Percentiles rank a stretch among this genome's conserved stretches.
phyloP scores from a whole-genome alignment of 1,139 yeast genomes.

The Groenewaldozyma sp. region DNA sequence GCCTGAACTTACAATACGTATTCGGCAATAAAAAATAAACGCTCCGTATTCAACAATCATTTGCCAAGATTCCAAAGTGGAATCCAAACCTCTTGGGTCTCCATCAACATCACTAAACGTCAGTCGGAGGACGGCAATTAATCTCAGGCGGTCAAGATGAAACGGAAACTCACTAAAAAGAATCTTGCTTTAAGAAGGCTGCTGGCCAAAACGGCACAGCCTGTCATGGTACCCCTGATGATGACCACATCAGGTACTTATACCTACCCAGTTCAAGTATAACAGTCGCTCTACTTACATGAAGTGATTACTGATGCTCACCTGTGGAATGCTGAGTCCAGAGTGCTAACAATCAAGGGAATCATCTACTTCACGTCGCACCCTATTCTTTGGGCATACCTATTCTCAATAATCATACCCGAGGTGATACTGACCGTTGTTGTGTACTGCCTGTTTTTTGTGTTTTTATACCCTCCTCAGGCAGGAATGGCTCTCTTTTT shows the following conservation, averaged over 20 bases:
- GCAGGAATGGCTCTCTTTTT: conserved; percentile 40
- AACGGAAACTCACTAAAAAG: background rate
- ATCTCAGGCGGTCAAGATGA: too few species aligned
- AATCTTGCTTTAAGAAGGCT: conserved; percentile 6
- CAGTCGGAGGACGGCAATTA: too few species aligned
- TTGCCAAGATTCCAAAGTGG: too few species aligned
- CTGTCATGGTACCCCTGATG: conserved; percentile 18
- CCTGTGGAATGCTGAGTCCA: background rate
- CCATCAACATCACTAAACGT: too few species aligned
- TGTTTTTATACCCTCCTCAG: conserved; percentile 41
- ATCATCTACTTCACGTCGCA: conserved; percentile 37
- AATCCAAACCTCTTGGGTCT: too few species aligned
- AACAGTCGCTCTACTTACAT: background rate
- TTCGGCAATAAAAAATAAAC: too few species aligned
- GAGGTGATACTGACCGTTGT: conserved; percentile 38
- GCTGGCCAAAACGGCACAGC: conserved; percentile 12
- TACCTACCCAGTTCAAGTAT: conserved; percentile 21
- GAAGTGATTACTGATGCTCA: background rate
- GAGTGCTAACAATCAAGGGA: conserved; percentile 31
- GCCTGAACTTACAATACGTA: too few species aligned
- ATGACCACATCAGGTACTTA: conserved; percentile 25
- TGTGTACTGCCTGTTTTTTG: conserved; percentile 36
- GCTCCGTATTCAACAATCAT: too few species aligned
- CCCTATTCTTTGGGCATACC: conserved; percentile 45
- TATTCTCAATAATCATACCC: conserved; percentile 42